Evolutionary conservation across 1,139 yeast genomes (phyloP).

Genomic region (Pneumocystis murina): DNA sequence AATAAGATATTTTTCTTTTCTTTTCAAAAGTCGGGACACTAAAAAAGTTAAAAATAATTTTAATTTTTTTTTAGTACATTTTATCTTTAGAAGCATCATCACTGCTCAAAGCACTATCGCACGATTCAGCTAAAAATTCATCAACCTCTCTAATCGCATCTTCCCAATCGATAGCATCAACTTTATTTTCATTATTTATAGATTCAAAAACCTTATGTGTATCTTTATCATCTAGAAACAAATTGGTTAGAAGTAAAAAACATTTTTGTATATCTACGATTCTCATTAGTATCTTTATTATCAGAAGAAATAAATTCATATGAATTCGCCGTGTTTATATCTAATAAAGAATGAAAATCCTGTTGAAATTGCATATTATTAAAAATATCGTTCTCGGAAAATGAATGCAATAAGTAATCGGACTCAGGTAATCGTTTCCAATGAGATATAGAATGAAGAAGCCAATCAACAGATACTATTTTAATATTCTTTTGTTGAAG

Average conservation of each 20-base stretch:
- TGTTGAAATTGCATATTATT: not conserved
- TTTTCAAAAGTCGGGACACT: constrained; percentile 24
- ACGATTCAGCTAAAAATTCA: not conserved
- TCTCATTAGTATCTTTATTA: not conserved
- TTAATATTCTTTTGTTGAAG: constrained; percentile 33
- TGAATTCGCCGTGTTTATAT: not conserved
- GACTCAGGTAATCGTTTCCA: constrained; percentile 63
- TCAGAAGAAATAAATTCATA: not conserved
- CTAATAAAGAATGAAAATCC: not conserved
- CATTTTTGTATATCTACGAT: not conserved
- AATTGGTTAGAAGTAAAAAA: not conserved
- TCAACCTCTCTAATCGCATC: constrained; percentile 1
- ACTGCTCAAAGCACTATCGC: constrained; percentile 5
- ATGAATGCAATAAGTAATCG: constrained; percentile 35
- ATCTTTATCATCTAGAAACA: not conserved
- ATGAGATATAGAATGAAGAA: constrained; percentile 64
- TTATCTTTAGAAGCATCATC: constrained; percentile 15
- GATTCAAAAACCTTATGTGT: not conserved
- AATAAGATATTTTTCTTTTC: constrained; percentile 23
- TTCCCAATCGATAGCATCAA: not conserved
- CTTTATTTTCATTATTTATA: not conserved
- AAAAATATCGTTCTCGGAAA: constrained; percentile 8
- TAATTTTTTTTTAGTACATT: not conserved
- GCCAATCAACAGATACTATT: constrained; percentile 86
- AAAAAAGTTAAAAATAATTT: constrained; percentile 18